A percentile compares a stretch with the other conserved stretches of the same genome.
Conservation (phyloP, 2,329 filamentous ascomycete species). For the Dactylellina haptotyla region DNA sequence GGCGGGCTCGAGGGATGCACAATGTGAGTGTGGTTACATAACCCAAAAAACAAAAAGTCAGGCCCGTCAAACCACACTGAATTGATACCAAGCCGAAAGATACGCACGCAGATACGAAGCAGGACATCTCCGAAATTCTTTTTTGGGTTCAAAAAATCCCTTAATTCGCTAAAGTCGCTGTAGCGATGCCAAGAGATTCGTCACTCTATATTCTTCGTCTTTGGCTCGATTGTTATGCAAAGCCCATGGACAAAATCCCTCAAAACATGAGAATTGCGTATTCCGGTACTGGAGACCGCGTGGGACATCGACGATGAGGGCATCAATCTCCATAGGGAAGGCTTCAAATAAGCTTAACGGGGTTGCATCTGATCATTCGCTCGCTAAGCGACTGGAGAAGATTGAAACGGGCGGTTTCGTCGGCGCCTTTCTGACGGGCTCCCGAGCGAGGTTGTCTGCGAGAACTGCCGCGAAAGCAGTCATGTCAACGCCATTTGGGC, state of each 20-base stretch:
- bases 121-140: constrained; percentile 31
- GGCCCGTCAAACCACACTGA: not conserved
- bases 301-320: not conserved
- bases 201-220: constrained; percentile 12
- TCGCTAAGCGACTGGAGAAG: constrained; percentile 29
- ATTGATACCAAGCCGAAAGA: not conserved
- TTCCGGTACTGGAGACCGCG: constrained; percentile 11
- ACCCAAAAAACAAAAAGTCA: not conserved
- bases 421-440: constrained; percentile 20
- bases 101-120: not conserved
- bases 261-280: constrained; percentile 36
- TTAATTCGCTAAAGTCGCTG: not conserved
- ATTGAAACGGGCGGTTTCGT: constrained; percentile 26
- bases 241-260: constrained; percentile 35
- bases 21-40: not conserved
- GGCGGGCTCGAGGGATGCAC: not conserved
- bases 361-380: constrained; percentile 25
- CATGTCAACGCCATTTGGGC: constrained; percentile 40
- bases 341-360: constrained; percentile 37
- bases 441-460: not conserved
- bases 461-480: constrained; percentile 30
- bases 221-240: constrained; percentile 17
- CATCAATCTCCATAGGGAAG: constrained; percentile 9
- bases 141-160: constrained; percentile 3
- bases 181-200: constrained; percentile 33